Evolutionary conservation across 805 yeast genomes (phyloP).

Genomic region (Yamadazyma kitorensis): DNA sequence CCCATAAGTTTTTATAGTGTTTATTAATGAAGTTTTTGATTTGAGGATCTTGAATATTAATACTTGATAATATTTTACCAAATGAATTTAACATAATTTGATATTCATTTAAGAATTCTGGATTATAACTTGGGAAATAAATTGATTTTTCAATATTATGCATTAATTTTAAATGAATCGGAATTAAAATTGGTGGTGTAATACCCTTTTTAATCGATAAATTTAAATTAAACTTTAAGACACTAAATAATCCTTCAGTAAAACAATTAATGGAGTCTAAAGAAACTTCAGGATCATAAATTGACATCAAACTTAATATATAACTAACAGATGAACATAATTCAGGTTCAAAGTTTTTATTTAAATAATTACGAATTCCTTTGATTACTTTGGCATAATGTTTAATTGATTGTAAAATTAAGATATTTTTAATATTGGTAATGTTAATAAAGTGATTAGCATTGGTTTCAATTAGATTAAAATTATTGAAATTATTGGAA

Average conservation of each 20-base stretch:
- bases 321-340: constrained; percentile 34
- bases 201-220: constrained; percentile 12
- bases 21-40: constrained; percentile 10
- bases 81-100: constrained; percentile 22
- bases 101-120: constrained; percentile 29
- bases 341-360: constrained; percentile 27
- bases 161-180: constrained; percentile 33
- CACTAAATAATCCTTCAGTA: constrained; percentile 38
- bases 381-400: constrained; percentile 37
- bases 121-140: constrained; percentile 35
- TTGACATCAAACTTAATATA: constrained; percentile 37
- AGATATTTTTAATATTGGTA: constrained; percentile 21
- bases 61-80: constrained; percentile 12
- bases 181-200: constrained; percentile 20
- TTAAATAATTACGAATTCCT: constrained; percentile 27
- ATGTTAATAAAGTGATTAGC: constrained; percentile 12
- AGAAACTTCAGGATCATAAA: constrained; percentile 43
- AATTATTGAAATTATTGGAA: constrained; percentile 25
- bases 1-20: constrained; percentile 22
- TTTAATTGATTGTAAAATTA: constrained; percentile 30
- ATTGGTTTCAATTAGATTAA: constrained; percentile 9
- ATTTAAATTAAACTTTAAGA: constrained; percentile 26
- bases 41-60: neutral
- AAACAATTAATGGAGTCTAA: constrained; percentile 34
- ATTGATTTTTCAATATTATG: constrained; percentile 31